These are phyloP conservation scores for Pulveroboletus sp. DNA, from an alignment of 768 basidiomycete species.

Conservation along the genomic window DNA sequence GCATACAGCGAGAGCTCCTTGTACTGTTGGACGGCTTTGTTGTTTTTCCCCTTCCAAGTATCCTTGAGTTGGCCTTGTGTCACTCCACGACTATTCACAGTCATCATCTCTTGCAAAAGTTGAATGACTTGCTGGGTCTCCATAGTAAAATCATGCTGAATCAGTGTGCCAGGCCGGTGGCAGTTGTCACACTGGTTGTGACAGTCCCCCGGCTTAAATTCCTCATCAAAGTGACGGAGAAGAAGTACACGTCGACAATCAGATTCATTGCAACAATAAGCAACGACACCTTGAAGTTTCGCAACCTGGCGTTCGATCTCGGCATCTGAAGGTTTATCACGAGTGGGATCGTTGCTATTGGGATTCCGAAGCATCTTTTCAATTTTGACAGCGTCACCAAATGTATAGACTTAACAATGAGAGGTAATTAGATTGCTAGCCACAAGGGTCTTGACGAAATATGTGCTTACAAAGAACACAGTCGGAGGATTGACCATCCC, in stretches of 20 bases:
- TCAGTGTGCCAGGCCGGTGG: conserved; percentile 40
- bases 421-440: background rate
- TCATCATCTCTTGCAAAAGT: conserved; percentile 47
- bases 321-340: conserved; percentile 31
- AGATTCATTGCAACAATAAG: conserved; percentile 74
- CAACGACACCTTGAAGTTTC: conserved; percentile 63
- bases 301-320: conserved; percentile 65
- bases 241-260: conserved; percentile 86
- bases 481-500: conserved; percentile 78
- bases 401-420: conserved; percentile 54
- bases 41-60: conserved; percentile 62
- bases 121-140: conserved; percentile 52
- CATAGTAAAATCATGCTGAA: conserved; percentile 56
- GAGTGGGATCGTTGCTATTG: conserved; percentile 35
- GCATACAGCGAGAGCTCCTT: conserved; percentile 52
- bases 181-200: conserved; percentile 82
- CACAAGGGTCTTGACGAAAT: background rate
- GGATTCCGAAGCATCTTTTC: conserved; percentile 58
- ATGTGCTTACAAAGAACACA: conserved; percentile 76
- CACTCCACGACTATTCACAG: conserved; percentile 42
- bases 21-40: conserved; percentile 37
- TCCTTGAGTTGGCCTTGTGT: conserved; percentile 57
- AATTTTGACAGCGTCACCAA: conserved; percentile 50
- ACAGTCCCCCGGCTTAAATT: conserved; percentile 66
- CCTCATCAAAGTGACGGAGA: conserved; percentile 85